Conservation (phyloP, 805 yeast genomes). For the Kazachstania bromeliacearum region DNA sequence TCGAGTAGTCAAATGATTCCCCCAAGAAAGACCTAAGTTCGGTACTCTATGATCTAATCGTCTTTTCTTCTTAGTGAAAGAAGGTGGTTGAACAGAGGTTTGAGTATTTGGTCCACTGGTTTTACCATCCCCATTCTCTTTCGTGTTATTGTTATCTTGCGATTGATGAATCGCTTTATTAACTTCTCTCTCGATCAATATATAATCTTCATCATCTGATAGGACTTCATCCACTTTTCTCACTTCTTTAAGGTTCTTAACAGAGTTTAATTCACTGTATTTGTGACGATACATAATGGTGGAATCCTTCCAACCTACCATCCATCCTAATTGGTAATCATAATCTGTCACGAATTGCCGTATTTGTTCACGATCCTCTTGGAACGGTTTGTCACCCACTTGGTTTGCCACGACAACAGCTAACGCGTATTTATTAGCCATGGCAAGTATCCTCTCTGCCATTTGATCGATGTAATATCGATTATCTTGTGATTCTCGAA, state of each 20-base stretch:
- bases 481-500: constrained; percentile 32
- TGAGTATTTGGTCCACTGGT: neutral
- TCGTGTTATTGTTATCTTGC: neutral
- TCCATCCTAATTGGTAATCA: constrained; percentile 63
- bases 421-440: constrained; percentile 40
- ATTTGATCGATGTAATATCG: constrained; percentile 35
- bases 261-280: constrained; percentile 8
- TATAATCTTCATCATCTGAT: constrained; percentile 26
- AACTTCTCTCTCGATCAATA: constrained; percentile 17
- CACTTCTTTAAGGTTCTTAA: neutral
- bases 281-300: constrained; percentile 28
- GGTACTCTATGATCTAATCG: constrained; percentile 35
- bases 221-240: constrained; percentile 10
- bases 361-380: constrained; percentile 9
- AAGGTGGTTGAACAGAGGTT: neutral
- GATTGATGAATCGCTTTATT: constrained; percentile 5
- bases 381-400: constrained; percentile 48
- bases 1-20: constrained; percentile 41
- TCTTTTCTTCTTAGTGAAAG: constrained; percentile 20
- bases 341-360: constrained; percentile 27
- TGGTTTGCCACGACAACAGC: constrained; percentile 73
- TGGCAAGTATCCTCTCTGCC: constrained; percentile 38
- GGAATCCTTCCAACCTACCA: constrained; percentile 62
- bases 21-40: constrained; percentile 48
- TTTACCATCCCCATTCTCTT: neutral